These are phyloP conservation scores for Cyanidioschyzon merolae DNA, from an alignment of 23 red algal genomes.

Conservation along the genomic window DNA sequence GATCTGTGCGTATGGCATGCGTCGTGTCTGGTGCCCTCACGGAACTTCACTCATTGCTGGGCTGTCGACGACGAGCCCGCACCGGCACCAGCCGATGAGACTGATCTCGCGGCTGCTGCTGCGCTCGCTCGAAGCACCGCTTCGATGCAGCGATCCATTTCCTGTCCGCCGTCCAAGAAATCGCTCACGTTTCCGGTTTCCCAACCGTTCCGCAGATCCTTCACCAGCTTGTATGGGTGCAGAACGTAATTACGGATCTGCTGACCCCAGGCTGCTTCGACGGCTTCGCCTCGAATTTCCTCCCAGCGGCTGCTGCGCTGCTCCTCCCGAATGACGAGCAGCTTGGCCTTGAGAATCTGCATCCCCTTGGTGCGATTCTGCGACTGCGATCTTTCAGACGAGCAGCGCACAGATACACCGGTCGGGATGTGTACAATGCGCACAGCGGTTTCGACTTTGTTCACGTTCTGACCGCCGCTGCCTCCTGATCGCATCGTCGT, in stretches of 20 bases:
- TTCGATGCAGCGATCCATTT: slow-evolving; percentile 12
- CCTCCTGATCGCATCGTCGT: slow-evolving; percentile 76
- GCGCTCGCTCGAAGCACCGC: background rate
- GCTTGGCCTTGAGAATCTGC: slow-evolving; percentile 62
- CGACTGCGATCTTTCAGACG: slow-evolving; percentile 57
- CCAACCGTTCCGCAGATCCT: slow-evolving; percentile 68
- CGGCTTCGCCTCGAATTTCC: slow-evolving; percentile 72
- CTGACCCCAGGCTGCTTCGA: slow-evolving; percentile 84
- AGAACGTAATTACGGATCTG: slow-evolving; percentile 96
- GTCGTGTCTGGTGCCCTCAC: no score
- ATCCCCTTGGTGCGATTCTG: slow-evolving; percentile 58
- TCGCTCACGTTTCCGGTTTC: slow-evolving; percentile 36
- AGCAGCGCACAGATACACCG: slow-evolving; percentile 81
- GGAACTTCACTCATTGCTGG: no score
- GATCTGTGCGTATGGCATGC: no score
- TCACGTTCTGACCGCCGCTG: slow-evolving; percentile 87
- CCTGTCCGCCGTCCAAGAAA: slow-evolving; percentile 58
- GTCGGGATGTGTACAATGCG: slow-evolving; percentile 91
- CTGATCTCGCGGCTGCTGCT: background rate
- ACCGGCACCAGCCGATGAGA: no score
- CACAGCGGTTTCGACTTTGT: slow-evolving; percentile 99
- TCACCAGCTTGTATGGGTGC: slow-evolving; percentile 96
- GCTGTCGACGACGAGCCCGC: no score
- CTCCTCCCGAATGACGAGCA: slow-evolving; percentile 64
- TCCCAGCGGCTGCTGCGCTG: slow-evolving; percentile 52